Evolutionary conservation across 1,284 basidiomycete species (phyloP).

Genomic region (Coriolopsis trogii): DNA sequence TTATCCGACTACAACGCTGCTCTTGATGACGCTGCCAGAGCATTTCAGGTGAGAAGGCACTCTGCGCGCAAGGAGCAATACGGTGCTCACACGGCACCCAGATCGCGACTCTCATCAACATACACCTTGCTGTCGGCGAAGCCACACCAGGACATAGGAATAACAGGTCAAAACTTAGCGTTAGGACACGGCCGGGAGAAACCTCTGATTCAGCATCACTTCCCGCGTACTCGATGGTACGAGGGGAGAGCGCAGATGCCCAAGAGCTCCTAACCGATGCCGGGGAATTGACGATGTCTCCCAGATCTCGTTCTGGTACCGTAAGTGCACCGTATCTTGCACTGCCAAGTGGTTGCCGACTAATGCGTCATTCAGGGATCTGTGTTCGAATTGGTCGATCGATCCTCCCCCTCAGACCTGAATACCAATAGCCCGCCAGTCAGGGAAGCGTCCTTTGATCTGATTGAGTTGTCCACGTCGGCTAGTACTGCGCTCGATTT

Average conservation of each 20-base stretch:
- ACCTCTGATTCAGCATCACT: background rate
- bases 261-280: conserved; percentile 18
- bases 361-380: background rate
- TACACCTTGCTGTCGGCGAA: conserved; percentile 46
- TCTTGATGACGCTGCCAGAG: conserved; percentile 47
- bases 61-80: background rate
- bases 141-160: background rate
- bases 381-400: background rate
- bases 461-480: conserved; percentile 6
- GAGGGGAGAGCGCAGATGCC: background rate
- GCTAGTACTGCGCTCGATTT: background rate
- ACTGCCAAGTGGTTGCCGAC: background rate
- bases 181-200: background rate
- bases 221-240: conserved; percentile 2
- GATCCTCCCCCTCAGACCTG: background rate
- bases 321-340: background rate
- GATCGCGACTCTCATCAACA: conserved; percentile 52
- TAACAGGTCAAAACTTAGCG: background rate
- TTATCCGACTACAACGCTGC: conserved; percentile 37
- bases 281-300: conserved; percentile 10
- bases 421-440: background rate
- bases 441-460: background rate
- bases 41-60: conserved; percentile 44
- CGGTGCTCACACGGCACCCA: conserved; percentile 20
- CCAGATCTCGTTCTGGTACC: background rate